phyloP scores from a whole-genome alignment of 768 basidiomycete species.

The Psilocybe cyanescens region DNA sequence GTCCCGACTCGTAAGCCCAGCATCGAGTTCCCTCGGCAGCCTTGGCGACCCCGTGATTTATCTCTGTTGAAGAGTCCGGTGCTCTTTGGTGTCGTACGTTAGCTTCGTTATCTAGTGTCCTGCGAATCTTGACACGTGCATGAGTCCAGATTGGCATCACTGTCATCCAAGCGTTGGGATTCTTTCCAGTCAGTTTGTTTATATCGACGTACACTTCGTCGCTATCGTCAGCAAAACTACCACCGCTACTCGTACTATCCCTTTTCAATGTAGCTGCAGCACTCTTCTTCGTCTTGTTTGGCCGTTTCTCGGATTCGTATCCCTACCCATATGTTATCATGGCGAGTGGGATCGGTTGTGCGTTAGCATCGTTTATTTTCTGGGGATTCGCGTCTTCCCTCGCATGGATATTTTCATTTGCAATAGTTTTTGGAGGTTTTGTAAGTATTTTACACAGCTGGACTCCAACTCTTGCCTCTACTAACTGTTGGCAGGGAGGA shows the following conservation, averaged over 20 bases:
- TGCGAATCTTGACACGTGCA: too few species aligned
- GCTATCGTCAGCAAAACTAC: background rate
- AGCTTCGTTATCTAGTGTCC: too few species aligned
- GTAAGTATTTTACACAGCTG: background rate
- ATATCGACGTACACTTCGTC: constrained; percentile 10
- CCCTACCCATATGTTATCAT: constrained; percentile 9
- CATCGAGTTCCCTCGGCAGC: background rate
- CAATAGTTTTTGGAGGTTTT: constrained; percentile 1
- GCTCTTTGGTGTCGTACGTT: background rate
- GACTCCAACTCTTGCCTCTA: too few species aligned
- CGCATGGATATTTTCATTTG: constrained; percentile 7
- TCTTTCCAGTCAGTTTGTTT: constrained; percentile 10
- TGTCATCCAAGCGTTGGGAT: background rate
- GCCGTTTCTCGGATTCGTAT: constrained; percentile 4
- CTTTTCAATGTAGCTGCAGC: constrained; percentile 5
- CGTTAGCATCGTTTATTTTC: constrained; percentile 4
- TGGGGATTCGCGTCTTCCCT: constrained; percentile 12
- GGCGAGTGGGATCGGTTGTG: constrained; percentile 6
- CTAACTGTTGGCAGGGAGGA: background rate
- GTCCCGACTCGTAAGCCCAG: background rate
- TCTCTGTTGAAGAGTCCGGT: background rate
- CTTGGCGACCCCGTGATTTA: constrained; percentile 1
- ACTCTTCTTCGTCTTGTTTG: constrained; percentile 8
- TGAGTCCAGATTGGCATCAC: background rate
- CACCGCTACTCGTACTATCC: constrained; percentile 1